Evolutionary conservation across 2,329 filamentous ascomycete species (phyloP).

Genomic region (Botrytis galanthina): DNA sequence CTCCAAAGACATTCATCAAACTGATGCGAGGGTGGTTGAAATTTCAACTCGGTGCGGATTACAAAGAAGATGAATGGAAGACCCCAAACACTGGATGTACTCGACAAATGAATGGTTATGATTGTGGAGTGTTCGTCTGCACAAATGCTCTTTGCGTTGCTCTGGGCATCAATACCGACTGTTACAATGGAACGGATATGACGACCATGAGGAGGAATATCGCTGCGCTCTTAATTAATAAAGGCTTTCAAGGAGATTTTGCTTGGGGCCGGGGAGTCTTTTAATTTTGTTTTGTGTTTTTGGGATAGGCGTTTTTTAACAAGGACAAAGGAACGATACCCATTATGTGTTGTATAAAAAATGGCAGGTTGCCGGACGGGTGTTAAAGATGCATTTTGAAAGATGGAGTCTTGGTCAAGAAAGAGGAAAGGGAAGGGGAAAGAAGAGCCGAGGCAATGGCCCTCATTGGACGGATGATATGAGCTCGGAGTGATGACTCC

Average conservation of each 20-base stretch:
- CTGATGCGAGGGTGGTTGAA: constrained; percentile 55
- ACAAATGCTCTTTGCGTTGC: constrained; percentile 65
- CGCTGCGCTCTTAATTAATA: constrained; percentile 63
- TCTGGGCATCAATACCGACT: constrained; percentile 41
- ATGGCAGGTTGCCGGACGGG: constrained; percentile 2
- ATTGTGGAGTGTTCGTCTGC: constrained; percentile 76
- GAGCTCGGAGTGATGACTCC: background rate
- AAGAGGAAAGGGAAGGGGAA: background rate
- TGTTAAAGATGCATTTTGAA: constrained; percentile 5
- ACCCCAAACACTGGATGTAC: constrained; percentile 49
- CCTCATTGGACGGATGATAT: background rate
- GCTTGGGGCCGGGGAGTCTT: constrained; percentile 31
- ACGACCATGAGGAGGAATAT: constrained; percentile 59
- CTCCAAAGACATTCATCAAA: constrained; percentile 41
- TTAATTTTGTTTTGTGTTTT: constrained; percentile 19
- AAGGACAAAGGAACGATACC: constrained; percentile 30
- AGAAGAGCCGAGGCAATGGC: background rate
- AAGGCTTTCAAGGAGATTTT: constrained; percentile 63
- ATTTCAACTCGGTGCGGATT: constrained; percentile 56
- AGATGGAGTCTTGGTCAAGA: constrained; percentile 5
- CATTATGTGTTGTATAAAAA: constrained; percentile 18
- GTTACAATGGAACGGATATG: constrained; percentile 55
- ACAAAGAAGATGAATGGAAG: constrained; percentile 58
- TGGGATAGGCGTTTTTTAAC: constrained; percentile 23
- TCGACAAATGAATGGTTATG: constrained; percentile 63